Evolutionary conservation across 2,329 filamentous ascomycete genomes (phyloP).

Genomic region (Aspergillus glaucus): DNA sequence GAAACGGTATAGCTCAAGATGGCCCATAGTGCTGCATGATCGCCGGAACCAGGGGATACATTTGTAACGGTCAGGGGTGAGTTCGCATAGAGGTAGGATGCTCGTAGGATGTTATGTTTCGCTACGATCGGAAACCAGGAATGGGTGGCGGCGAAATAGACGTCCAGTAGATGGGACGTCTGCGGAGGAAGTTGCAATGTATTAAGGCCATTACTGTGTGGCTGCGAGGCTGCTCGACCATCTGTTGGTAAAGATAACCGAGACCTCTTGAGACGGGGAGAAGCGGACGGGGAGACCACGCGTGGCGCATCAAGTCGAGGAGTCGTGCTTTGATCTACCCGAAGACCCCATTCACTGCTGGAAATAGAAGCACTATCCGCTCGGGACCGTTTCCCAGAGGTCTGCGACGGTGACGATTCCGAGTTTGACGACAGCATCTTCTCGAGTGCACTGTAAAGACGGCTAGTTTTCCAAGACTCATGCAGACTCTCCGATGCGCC

Average conservation of each 20-base stretch:
- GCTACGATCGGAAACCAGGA: conserved; percentile 56
- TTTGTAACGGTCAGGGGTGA: conserved; percentile 29
- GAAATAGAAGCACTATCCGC: conserved; percentile 18
- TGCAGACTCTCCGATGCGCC: conserved; percentile 37
- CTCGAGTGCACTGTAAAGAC: conserved; percentile 34
- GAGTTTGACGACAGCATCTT: conserved; percentile 34
- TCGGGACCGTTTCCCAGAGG: conserved; percentile 29
- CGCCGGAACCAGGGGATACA: conserved; percentile 29
- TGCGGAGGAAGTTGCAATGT: conserved; percentile 41
- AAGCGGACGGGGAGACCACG: conserved; percentile 21
- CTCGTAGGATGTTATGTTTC: conserved; percentile 51
- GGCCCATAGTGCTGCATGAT: conserved; percentile 40
- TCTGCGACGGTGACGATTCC: conserved; percentile 10
- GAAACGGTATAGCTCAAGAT: conserved; percentile 38
- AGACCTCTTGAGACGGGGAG: conserved; percentile 21
- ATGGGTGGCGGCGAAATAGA: conserved; percentile 54
- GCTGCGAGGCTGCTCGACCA: conserved; percentile 2
- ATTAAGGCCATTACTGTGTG: conserved; percentile 3
- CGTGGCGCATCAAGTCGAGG: conserved; percentile 25
- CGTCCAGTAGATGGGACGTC: conserved; percentile 48
- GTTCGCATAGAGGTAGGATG: conserved; percentile 50
- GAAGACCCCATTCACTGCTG: conserved; percentile 25
- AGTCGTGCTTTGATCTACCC: conserved; percentile 22
- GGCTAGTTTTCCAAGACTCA: conserved; percentile 40
- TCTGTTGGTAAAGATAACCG: conserved; percentile 18